Conservation (phyloP, 345 rosid genomes). For the Gossypium turneri region DNA sequence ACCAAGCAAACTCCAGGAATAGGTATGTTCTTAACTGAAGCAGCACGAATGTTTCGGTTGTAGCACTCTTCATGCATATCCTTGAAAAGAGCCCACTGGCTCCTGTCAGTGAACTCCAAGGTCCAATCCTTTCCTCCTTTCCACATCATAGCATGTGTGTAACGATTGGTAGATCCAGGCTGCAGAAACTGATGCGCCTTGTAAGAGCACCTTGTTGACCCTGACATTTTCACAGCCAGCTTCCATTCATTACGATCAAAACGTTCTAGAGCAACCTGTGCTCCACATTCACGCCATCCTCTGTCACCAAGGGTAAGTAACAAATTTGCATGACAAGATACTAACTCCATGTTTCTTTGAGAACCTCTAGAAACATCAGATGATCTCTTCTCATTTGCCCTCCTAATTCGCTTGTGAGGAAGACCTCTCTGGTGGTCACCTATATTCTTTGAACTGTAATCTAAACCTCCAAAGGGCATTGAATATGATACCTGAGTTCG, state of each 20-base stretch:
- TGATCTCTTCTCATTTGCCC: constrained; percentile 58
- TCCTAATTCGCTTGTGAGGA: constrained; percentile 78
- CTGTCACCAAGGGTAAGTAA: constrained; percentile 65
- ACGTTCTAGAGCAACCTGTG: constrained; percentile 65
- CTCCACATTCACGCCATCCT: constrained; percentile 93
- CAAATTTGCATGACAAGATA: constrained; percentile 74
- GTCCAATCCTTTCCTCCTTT: constrained; percentile 97
- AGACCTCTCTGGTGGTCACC: constrained; percentile 47
- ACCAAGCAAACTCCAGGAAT: constrained; percentile 82
- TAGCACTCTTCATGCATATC: constrained; percentile 99
- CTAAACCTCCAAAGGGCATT: constrained; percentile 65
- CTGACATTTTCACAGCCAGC: constrained; percentile 75
- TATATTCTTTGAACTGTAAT: constrained; percentile 48
- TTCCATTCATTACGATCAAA: constrained; percentile 87
- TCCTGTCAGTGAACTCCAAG: constrained; percentile 80
- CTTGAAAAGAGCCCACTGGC: constrained; percentile 91
- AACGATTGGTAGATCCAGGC: constrained; percentile 91
- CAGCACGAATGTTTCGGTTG: constrained; percentile 76
- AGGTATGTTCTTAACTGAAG: constrained; percentile 82
- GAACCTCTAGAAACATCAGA: constrained; percentile 48
- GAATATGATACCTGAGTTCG: constrained; percentile 88
- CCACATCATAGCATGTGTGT: constrained; percentile 99
- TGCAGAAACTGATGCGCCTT: constrained; percentile 95
- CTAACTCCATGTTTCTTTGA: constrained; percentile 54
- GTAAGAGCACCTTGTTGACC: constrained; percentile 59